Evolutionary conservation across 768 basidiomycete species (phyloP), one percentile per base, ranked within the genome.

Genomic region (Antrodiella citrinella): DNA sequence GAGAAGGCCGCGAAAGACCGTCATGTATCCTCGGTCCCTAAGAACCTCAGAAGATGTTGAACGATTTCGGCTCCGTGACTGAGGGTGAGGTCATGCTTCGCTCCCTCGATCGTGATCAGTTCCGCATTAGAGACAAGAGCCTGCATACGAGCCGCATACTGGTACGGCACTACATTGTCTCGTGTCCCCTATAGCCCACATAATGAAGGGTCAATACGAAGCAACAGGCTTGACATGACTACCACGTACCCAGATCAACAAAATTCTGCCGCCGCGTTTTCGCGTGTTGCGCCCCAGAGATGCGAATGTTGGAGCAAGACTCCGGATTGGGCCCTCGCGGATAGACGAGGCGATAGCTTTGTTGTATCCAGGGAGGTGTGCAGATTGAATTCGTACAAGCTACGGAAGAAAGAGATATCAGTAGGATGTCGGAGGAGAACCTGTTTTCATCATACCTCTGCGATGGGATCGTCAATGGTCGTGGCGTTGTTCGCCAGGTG

Each of bases 301-400:
- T 22, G 71, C 62, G 56, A 86, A 86, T 3, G 80, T 69, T 1
- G 73, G 62, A 1, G 64, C 65, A 49, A 81, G 76, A 3, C 84
- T 83, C 35, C 85, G 78, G 23, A 88, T 69, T 12, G 86, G 86
- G 1, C 86, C 86, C 35, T 84, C 77, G 26, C 86, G 76, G 21
- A 89, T 68, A 2, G 81, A 85, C 3, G 85, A 87, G 0, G 86
- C 86, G n/a, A 89, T 67, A 0, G 86, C 86, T 19, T 78, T 74
- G 55, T 89, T 86, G 62, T 80, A 89, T 3, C 86, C 78, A 0
- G 82, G 77, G 4, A 89, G 72, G 59, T 86, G 81, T 1, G 86
- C 86, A 0, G 84, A 84, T 65, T 89, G 86, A 11, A 86, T 68
- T n/a, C 85, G 76, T 0, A 88, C 80, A 49, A 89, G 81, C 80